Evolutionary conservation across 176 grass and related monocot genomes (phyloP).

Genomic region (Zoysia japonica): DNA sequence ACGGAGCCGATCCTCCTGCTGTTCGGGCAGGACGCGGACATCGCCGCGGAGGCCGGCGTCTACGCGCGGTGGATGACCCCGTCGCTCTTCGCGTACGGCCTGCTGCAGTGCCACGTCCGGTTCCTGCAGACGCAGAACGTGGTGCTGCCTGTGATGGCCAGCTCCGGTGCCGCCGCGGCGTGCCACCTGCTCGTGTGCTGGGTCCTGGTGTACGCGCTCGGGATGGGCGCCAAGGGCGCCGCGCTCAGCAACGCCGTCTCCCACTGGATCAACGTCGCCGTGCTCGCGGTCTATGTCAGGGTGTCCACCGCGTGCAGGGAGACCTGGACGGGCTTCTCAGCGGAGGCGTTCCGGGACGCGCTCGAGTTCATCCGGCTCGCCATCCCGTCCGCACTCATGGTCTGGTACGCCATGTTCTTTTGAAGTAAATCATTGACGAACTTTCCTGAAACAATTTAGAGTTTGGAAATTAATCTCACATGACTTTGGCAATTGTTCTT

Average conservation of each 20-base stretch:
- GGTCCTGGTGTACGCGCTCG: slow-evolving; percentile 45
- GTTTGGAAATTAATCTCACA: not conserved
- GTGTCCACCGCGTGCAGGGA: slow-evolving; percentile 23
- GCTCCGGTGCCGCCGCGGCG: slow-evolving; percentile 31
- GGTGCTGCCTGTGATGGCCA: slow-evolving; percentile 47
- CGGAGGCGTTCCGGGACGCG: slow-evolving; percentile 26
- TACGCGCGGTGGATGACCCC: slow-evolving; percentile 60
- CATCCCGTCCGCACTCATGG: slow-evolving; percentile 39
- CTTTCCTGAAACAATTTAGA: not conserved
- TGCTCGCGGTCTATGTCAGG: slow-evolving; percentile 31
- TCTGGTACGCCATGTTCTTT: slow-evolving; percentile 24
- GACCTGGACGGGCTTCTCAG: slow-evolving; percentile 48
- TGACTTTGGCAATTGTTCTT: not conserved
- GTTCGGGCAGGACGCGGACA: slow-evolving; percentile 43
- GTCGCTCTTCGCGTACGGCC: slow-evolving; percentile 44
- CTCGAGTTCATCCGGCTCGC: slow-evolving; percentile 44
- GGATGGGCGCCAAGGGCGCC: slow-evolving; percentile 47
- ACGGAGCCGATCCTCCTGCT: slow-evolving; percentile 49
- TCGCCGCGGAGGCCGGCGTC: slow-evolving; percentile 44
- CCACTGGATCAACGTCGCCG: slow-evolving; percentile 39
- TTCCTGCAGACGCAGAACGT: slow-evolving; percentile 66
- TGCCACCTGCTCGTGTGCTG: slow-evolving; percentile 60
- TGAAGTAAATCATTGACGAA: not conserved
- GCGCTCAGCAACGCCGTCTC: slow-evolving; percentile 44
- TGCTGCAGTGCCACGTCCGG: slow-evolving; percentile 48